Conservation (phyloP, 1,284 basidiomycete species). For the Ceratobasidium sp. region DNA sequence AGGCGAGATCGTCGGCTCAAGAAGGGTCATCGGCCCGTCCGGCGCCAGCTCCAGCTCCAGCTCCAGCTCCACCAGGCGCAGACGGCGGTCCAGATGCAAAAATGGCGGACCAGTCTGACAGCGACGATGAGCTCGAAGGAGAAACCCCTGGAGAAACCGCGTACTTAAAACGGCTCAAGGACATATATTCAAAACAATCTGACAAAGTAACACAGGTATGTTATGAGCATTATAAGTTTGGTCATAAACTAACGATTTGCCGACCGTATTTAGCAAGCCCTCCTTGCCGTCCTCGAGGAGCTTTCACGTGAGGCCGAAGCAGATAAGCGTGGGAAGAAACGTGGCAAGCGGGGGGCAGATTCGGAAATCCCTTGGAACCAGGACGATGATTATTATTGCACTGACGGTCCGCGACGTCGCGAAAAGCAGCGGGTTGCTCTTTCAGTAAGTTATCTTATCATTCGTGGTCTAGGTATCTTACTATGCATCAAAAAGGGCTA, state of each 20-base stretch:
- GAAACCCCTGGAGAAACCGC: background rate
- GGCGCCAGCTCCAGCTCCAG: too few species aligned
- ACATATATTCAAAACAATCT: background rate
- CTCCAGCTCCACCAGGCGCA: too few species aligned
- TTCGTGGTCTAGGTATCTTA: background rate
- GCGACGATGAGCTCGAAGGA: background rate
- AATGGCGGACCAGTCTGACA: background rate
- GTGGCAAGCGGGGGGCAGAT: background rate
- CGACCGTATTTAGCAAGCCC: background rate
- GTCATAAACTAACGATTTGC: background rate
- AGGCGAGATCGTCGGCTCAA: too few species aligned
- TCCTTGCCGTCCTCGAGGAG: background rate
- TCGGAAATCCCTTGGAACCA: background rate
- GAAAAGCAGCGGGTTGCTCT: background rate
- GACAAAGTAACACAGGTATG: background rate
- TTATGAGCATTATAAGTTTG: background rate
- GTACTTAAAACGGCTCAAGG: background rate
- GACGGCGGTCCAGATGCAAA: background rate
- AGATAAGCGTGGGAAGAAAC: background rate
- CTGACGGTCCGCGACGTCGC: background rate
- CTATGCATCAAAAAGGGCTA: background rate
- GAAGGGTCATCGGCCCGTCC: too few species aligned
- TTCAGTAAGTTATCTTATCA: background rate
- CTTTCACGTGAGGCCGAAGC: background rate
- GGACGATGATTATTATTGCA: background rate